Conservation (phyloP, 164 flowering plant species). For the Umbilicus rupestris region DNA sequence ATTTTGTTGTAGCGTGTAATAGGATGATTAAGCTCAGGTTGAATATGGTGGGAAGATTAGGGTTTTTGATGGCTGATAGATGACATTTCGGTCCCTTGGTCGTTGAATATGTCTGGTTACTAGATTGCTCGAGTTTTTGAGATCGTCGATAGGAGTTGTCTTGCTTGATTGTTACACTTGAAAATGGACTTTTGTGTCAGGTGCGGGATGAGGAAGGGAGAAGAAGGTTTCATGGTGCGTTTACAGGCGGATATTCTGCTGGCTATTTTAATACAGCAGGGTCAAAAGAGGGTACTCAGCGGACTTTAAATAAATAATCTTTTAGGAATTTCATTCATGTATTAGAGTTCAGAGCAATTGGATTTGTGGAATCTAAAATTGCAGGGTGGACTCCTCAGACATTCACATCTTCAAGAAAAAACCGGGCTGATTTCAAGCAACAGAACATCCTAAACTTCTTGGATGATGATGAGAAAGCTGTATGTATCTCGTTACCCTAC, state of each 20-base stretch:
- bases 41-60: too few relatives aligned
- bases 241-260: constrained; percentile 89
- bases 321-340: too few relatives aligned
- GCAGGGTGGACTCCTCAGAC: constrained; percentile 96
- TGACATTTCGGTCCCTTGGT: too few relatives aligned
- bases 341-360: background rate
- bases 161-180: background rate
- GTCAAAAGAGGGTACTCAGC: constrained; percentile 68
- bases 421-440: constrained; percentile 64
- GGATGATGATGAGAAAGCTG: constrained; percentile 90
- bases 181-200: constrained; percentile 23
- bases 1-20: too few relatives aligned
- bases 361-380: background rate
- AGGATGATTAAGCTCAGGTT: background rate
- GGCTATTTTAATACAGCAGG: constrained; percentile 89
- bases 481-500: constrained; percentile 21
- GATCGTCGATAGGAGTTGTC: too few relatives aligned
- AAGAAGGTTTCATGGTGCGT: constrained; percentile 93
- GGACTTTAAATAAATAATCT: too few relatives aligned
- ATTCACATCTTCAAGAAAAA: constrained; percentile 84
- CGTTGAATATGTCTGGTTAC: background rate
- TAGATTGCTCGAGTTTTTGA: background rate
- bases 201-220: constrained; percentile 91
- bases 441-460: constrained; percentile 65
- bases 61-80: too few relatives aligned